Base-by-base conservation (phyloP, 2,329 filamentous ascomycete species). In the Intubia oerlemansii region DNA sequence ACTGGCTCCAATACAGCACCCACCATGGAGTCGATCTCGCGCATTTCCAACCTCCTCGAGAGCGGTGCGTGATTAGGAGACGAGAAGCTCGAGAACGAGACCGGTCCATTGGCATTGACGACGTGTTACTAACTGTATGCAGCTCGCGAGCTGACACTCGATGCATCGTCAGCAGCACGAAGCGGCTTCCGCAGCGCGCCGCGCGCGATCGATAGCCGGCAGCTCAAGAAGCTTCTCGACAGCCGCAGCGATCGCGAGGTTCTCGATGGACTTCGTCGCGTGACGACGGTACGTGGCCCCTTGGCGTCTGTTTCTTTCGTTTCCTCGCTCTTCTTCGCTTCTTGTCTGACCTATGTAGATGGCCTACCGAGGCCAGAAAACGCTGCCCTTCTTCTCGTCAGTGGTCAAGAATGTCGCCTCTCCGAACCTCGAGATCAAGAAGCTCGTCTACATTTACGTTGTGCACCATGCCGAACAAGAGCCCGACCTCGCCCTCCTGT, bases 331-430 rank as follows among this genome's bases (percentile, higher is more conserved):
- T n/a, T n/a, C n/a, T n/a, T n/a, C n/a, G n/a, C n/a, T n/a, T n/a
- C n/a, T n/a, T n/a, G n/a, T n/a, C n/a, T n/a, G n/a, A n/a, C n/a
- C n/a, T n/a, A 75, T 90, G 40, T 73, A 81, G 81, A 85, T 95
- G 76, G 91, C 92, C 70, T 95, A 93, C 54, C 71, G 72, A 40
- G 71, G 78, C 41, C 79, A 90, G 48, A 75, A 80, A 40, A 92
- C 82, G 33, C 62, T 91, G 3, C 73, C 79, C 14, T 91, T 85
- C 61, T 98, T 98, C 59, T 91, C 85, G n/a, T 78, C 82, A 15
- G 78, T 98, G 31, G 81, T 98, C 49, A 98, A 98, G 57, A 98
- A 95, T 42, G 81, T 93, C 34, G 85, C 85, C 17, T 92, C 80
- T 21, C 77, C 84, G 10, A 92, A 82, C 43, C 64, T 93, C 42